Conservation (phyloP, 2,329 filamentous ascomycete species). For the Trichoderma simmonsii region DNA sequence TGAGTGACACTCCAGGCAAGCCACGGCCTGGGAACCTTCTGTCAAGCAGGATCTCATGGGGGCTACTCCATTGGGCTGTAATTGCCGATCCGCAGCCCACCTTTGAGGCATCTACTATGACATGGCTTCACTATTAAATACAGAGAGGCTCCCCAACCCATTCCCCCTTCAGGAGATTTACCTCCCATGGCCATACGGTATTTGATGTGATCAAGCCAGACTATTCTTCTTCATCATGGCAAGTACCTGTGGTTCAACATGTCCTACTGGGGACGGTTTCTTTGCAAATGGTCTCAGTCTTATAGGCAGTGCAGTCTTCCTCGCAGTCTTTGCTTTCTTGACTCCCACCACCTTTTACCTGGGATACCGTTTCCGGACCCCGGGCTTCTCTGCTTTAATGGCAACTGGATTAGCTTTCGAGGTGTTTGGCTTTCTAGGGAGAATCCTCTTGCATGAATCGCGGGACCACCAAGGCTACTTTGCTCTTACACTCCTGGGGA, state of each 20-base stretch:
- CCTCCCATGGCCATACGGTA: slow-evolving; percentile 16
- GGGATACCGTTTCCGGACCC: slow-evolving; percentile 40
- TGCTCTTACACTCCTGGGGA: slow-evolving; percentile 45
- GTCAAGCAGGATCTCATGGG: not conserved
- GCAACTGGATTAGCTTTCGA: slow-evolving; percentile 43
- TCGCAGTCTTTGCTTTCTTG: slow-evolving; percentile 40
- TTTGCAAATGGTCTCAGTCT: slow-evolving; percentile 37
- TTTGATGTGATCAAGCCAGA: slow-evolving; percentile 27
- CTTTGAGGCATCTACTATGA: not conserved
- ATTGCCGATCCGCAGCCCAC: not conserved
- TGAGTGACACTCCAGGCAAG: not conserved
- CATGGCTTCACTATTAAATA: slow-evolving; percentile 9
- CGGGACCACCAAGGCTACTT: slow-evolving; percentile 38
- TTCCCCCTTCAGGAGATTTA: slow-evolving; percentile 8
- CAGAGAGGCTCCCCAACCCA: not conserved
- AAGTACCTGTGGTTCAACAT: slow-evolving; percentile 35
- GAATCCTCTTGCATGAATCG: slow-evolving; percentile 40
- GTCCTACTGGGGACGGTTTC: slow-evolving; percentile 37
- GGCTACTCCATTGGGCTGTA: not conserved
- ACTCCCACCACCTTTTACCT: slow-evolving; percentile 38
- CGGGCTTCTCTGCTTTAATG: slow-evolving; percentile 40
- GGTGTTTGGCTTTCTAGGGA: slow-evolving; percentile 45
- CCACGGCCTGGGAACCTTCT: not conserved
- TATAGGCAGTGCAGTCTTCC: slow-evolving; percentile 40
- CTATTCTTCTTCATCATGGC: slow-evolving; percentile 32